Conservation (phyloP, 352 stramenopile genomes). For the Peronospora destructor region DNA sequence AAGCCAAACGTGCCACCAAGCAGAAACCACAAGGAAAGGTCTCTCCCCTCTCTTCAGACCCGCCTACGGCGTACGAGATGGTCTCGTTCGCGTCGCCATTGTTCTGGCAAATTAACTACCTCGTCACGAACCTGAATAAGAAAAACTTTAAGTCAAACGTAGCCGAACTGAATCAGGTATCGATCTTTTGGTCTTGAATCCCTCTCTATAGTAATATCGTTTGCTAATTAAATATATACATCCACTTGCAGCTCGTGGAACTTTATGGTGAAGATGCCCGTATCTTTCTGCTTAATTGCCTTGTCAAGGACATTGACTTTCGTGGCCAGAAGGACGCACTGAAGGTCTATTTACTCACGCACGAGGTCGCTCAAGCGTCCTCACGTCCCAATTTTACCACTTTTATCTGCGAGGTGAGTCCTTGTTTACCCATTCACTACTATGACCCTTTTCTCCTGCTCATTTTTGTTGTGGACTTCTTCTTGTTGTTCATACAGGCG, state of each 20-base stretch:
- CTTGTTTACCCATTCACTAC: neutral
- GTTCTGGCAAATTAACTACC: conserved; percentile 92
- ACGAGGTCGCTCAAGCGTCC: conserved; percentile 86
- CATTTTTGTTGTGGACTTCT: neutral
- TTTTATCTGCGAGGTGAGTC: conserved; percentile 74
- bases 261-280: conserved; percentile 88
- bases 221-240: neutral
- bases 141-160: conserved; percentile 92
- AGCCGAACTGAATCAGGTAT: conserved; percentile 88
- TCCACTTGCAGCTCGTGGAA: conserved; percentile 66
- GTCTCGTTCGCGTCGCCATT: conserved; percentile 88
- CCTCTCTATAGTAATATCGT: too few species aligned
- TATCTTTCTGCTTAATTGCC: conserved; percentile 87
- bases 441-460: neutral
- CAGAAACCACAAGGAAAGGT: conserved; percentile 1
- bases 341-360: conserved; percentile 86
- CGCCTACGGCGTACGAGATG: conserved; percentile 30
- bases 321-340: conserved; percentile 82
- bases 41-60: neutral
- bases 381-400: conserved; percentile 87
- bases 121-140: conserved; percentile 90
- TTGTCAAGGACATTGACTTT: conserved; percentile 89
- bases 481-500: conserved; percentile 23
- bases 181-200: conserved; percentile 1
- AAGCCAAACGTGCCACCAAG: conserved; percentile 7